Evolutionary conservation across 345 rosid genomes (phyloP).

Genomic region (Cardamine occulta): DNA sequence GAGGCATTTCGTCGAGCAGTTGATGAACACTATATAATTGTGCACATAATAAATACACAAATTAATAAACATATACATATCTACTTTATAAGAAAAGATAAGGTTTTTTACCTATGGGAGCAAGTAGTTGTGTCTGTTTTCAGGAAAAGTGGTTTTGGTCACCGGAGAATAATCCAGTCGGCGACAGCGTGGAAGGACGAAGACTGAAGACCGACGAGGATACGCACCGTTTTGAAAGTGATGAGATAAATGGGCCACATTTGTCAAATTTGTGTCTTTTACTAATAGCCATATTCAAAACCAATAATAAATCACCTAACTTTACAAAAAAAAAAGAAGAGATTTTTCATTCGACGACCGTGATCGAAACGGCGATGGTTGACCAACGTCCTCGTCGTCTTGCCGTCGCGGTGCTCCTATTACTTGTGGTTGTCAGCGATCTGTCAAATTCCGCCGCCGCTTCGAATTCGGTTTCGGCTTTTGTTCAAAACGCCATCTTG

Average conservation of each 20-base stretch:
- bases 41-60: not conserved
- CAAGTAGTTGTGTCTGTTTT: not conserved
- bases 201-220: not conserved
- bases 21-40: not conserved
- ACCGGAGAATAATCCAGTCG: not conserved
- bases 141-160: not conserved
- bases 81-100: too few species aligned
- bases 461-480: conserved; percentile 72
- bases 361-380: conserved; percentile 34
- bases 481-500: conserved; percentile 78
- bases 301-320: not conserved
- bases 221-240: not conserved
- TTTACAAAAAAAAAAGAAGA: not conserved
- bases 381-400: conserved; percentile 23
- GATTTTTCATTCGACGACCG: not conserved
- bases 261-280: not conserved
- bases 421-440: conserved; percentile 34
- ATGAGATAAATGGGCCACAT: not conserved
- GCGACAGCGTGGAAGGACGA: not conserved
- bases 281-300: not conserved
- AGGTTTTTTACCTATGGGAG: not conserved
- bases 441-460: conserved; percentile 43
- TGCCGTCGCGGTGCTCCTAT: conserved; percentile 20
- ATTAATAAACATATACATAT: not conserved
- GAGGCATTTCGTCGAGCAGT: conserved; percentile 41